phyloP scores from a whole-genome alignment of 169 alveolate genomes.

The Babesia caballi region DNA sequence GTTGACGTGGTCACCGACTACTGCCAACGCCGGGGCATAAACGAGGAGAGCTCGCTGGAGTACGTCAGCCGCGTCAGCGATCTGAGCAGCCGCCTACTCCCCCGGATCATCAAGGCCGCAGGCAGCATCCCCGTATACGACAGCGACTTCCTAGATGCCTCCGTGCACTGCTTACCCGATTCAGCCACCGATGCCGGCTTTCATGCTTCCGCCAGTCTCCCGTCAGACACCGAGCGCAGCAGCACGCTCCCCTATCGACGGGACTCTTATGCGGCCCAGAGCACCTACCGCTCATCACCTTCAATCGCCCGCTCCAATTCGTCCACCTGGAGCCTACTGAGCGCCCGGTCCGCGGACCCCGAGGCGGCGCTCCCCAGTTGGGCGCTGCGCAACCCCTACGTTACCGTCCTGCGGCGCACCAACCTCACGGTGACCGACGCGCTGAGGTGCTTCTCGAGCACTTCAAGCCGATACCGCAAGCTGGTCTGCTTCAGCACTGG shows the following conservation, averaged over 20 bases:
- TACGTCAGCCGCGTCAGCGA: conserved; percentile 33
- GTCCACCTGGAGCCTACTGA: background rate
- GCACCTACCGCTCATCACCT: background rate
- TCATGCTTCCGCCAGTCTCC: background rate
- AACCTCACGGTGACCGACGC: conserved; percentile 27
- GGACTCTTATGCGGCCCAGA: background rate
- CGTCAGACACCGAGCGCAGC: background rate
- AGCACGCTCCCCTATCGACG: background rate
- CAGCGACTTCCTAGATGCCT: conserved; percentile 27
- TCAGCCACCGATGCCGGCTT: background rate
- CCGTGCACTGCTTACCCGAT: background rate
- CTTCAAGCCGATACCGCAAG: conserved; percentile 6
- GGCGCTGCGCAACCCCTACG: background rate
- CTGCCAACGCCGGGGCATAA: conserved; percentile 25
- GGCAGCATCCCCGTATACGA: conserved; percentile 28
- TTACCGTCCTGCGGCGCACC: background rate
- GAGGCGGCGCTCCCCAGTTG: background rate
- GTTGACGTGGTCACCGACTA: background rate
- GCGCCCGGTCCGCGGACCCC: background rate
- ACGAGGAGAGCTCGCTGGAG: conserved; percentile 9
- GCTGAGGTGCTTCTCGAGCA: conserved; percentile 22
- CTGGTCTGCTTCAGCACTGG: conserved; percentile 40
- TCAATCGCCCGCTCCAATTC: background rate
- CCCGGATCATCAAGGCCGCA: conserved; percentile 29
- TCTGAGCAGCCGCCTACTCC: conserved; percentile 44